Evolutionary conservation across 148 eudicot genomes (phyloP).

Genomic region (Rhododendron mucronatum): DNA sequence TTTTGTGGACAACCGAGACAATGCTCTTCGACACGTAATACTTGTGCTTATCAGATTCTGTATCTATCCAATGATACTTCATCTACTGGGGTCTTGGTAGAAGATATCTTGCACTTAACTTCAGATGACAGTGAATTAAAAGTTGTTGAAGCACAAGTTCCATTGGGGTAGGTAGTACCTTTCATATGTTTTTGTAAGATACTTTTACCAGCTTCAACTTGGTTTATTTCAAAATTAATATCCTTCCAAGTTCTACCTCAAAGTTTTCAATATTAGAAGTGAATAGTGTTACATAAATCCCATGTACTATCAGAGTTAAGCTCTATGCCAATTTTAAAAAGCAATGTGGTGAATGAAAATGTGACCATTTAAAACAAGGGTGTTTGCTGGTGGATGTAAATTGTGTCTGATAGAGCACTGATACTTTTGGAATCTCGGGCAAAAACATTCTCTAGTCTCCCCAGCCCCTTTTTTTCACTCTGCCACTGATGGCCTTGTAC

Average conservation of each 20-base stretch:
- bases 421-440: background rate
- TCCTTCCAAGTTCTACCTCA: background rate
- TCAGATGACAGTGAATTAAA: slow-evolving; percentile 39
- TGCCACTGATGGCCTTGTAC: background rate
- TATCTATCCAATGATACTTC: slow-evolving; percentile 72
- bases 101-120: slow-evolving; percentile 65
- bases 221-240: background rate
- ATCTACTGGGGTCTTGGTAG: slow-evolving; percentile 63
- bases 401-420: background rate
- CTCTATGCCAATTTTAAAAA: background rate
- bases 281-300: background rate
- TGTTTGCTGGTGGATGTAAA: background rate
- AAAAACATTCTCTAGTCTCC: background rate
- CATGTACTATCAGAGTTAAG: background rate
- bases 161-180: slow-evolving; percentile 57
- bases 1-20: slow-evolving; percentile 33
- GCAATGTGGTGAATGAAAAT: background rate
- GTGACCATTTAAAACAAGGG: background rate
- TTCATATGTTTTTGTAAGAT: background rate
- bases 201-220: background rate
- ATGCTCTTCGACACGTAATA: slow-evolving; percentile 30
- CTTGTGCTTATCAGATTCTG: slow-evolving; percentile 51
- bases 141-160: slow-evolving; percentile 42
- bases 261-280: background rate
- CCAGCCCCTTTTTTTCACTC: background rate